phyloP scores from a whole-genome alignment of 768 basidiomycete genomes.

The Atractiella rhizophila region DNA sequence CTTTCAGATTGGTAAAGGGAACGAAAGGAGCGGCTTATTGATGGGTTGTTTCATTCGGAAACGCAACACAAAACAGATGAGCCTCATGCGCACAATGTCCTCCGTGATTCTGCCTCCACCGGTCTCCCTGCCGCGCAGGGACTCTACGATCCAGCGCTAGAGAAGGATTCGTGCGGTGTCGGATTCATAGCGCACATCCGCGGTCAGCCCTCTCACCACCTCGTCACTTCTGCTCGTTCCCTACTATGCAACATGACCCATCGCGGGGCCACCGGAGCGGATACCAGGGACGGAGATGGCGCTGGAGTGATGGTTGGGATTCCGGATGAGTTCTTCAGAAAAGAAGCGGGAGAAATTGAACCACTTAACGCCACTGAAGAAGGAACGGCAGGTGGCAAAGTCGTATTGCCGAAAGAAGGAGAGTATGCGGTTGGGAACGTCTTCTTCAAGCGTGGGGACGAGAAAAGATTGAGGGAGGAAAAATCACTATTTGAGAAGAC shows the following conservation, averaged over 20 bases:
- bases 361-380: constrained; percentile 25
- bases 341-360: constrained; percentile 17
- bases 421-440: constrained; percentile 95
- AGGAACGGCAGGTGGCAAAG: constrained; percentile 59
- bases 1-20: no score
- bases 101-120: no score
- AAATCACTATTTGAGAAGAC: constrained; percentile 59
- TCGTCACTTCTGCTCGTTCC: constrained; percentile 32
- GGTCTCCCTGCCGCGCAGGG: constrained; percentile 61
- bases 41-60: no score
- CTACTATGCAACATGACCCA: constrained; percentile 96
- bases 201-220: constrained; percentile 77
- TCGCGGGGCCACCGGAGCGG: constrained; percentile 74
- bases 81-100: no score
- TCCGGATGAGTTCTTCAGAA: constrained; percentile 82
- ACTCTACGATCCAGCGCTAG: constrained; percentile 64
- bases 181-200: constrained; percentile 97
- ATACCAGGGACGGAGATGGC: constrained; percentile 63
- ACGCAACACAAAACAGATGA: no score
- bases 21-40: no score
- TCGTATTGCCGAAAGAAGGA: constrained; percentile 59
- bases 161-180: constrained; percentile 86
- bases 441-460: constrained; percentile 77
- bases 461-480: constrained; percentile 46
- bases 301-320: constrained; percentile 67